Evolutionary conservation across 2,329 filamentous ascomycete species (phyloP), one percentile per base, ranked within the genome.

Genomic region (Cordyceps fumosorosea): DNA sequence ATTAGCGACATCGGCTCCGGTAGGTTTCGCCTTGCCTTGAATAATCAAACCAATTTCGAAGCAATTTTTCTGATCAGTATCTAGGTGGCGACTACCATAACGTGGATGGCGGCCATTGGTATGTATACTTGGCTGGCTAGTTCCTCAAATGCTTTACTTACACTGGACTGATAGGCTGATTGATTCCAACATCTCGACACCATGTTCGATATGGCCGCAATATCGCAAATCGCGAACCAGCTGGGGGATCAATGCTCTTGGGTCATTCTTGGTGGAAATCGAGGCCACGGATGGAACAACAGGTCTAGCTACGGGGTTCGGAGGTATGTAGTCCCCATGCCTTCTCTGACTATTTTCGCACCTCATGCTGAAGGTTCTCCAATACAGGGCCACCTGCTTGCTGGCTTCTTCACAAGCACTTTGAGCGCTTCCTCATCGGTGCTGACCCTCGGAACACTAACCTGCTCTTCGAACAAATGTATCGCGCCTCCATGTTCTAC

Each of bases 171-270:
- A 79, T 75, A 96, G 92, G 93, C 80, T 97, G 68, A 89, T 97
- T 66, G 93, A 96, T 77, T 89, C 89, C 65, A 88, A 93, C 68
- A 97, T 97, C 72, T 92, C 93, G 1, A 97, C 92, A 0, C 93
- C 93, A 7, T 96, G 93, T 84, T 93, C 91, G 56, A 84, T 86
- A 75, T 96, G 93, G 84, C 90, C 95, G 66, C 81, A 93, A 68
- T 97, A 96, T 76, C 87, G 92, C 67, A 85, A 88, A 64, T 96
- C 92, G 44, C 84, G 93, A 68, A 96, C 92, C 14, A 92, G 88
- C 73, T 97, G 91, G 90, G 93, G 93, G 44, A 97, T 97, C 81
- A 97, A 97, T 69, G 92, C 96, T 8, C 79, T 97, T 29, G 93
- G 93, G 2, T 96, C 92, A 0, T 96, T 97, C 77, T 89, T 92